Base-by-base conservation (phyloP, 805 yeast species). In the Starmerella riodocensis region DNA sequence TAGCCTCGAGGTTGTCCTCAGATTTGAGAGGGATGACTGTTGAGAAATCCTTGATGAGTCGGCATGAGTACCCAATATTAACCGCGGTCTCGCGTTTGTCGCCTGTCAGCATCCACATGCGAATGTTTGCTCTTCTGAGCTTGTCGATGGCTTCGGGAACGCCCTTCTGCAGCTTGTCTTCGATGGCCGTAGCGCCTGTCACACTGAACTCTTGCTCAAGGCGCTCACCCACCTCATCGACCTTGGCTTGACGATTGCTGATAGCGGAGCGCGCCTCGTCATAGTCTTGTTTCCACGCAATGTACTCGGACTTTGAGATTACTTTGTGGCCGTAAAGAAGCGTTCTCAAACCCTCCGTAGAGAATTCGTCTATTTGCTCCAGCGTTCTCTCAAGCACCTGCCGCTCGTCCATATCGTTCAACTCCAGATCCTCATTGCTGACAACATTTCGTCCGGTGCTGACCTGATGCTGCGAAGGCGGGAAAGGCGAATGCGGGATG, bases 51-150 rank as follows among this genome's bases (percentile, higher is more conserved):
- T 88, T 81, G 53, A 91, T 88, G 48, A 91, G 65, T 26, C 84
- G 76, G 59, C 98, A 91, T 6, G 98, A 81, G 53, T 86, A 82
- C 1, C 97, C 98, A 59, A 91, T 88, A 54, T 85, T 91, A 45
- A 91, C 85, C 1, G 99, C 99, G 0, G 99, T 91, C 59, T 91
- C 99, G 43, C 96, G 67, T 56, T 93, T 93, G 57, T 91, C 99
- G 32, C 99, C 99, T 0, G 99, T 91, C 34, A 91, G 65, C 96
- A 91, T 91, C 99, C 99, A 91, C 67, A 91, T 62, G 53, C 78
- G 83, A 41, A 91, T 84, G 2, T 94, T 94, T 0, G 99, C 97
- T 47, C 93, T 69, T 51, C 94, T 72, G 36, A 91, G 67, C 53
- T 84, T 85, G 42, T 84, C 96, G 47, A 91, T 86, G 0, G 97